phyloP scores from a whole-genome alignment of 2,329 filamentous ascomycete genomes.

The Aspergillus sp. region DNA sequence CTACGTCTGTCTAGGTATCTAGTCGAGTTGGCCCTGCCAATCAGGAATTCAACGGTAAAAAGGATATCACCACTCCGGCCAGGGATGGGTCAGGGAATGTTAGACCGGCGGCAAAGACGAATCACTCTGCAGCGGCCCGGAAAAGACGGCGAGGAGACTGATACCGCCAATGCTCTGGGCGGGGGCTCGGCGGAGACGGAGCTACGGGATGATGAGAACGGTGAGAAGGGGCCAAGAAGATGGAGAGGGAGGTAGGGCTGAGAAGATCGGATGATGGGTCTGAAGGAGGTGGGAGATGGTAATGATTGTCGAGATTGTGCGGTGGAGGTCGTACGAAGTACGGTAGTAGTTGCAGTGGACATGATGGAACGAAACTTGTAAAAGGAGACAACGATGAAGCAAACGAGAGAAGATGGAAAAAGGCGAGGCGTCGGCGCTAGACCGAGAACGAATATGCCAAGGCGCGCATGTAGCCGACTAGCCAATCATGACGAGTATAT shows the following conservation, averaged over 20 bases:
- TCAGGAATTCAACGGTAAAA: no score
- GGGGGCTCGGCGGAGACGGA: not conserved
- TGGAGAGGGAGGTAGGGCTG: not conserved
- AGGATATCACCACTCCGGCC: no score
- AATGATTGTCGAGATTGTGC: not conserved
- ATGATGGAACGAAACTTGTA: no score
- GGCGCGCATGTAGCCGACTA: not conserved
- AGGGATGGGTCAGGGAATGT: not conserved
- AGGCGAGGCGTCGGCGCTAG: not conserved
- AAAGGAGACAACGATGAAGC: no score
- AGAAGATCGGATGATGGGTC: not conserved
- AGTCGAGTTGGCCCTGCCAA: no score
- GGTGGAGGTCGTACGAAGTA: not conserved
- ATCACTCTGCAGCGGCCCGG: not conserved
- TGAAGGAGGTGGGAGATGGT: not conserved
- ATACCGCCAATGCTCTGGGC: not conserved
- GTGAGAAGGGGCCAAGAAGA: not conserved
- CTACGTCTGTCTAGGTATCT: no score
- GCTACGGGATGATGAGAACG: not conserved
- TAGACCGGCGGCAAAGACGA: not conserved
- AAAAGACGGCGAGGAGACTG: not conserved
- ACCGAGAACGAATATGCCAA: not conserved
- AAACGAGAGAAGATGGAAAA: no score
- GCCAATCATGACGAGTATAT: not conserved
- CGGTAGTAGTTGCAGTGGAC: no score